Percentiles rank a stretch among this genome's conserved stretches.
These are phyloP conservation scores for Pythium biforme DNA, from an alignment of 352 stramenopile genomes.

Conservation along the genomic window DNA sequence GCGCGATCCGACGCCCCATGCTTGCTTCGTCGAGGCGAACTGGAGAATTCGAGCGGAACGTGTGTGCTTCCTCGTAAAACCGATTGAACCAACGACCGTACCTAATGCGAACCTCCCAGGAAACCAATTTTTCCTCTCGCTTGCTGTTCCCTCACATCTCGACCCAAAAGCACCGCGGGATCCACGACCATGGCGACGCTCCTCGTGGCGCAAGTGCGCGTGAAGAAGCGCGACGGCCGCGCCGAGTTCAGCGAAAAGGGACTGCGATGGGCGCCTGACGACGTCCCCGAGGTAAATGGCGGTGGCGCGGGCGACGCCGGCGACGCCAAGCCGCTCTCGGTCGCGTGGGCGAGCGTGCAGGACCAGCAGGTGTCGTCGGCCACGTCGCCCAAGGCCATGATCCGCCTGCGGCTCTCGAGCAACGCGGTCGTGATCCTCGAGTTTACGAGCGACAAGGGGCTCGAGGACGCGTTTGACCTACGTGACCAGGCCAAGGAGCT, in stretches of 20 bases:
- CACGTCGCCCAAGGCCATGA: constrained; percentile 76
- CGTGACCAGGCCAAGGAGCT: constrained; percentile 72
- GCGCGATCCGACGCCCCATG: background rate
- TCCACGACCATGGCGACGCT: constrained; percentile 27
- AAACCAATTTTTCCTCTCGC: background rate
- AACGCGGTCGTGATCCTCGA: constrained; percentile 71
- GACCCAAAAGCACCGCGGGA: background rate
- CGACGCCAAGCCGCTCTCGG: constrained; percentile 34
- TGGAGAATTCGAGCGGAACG: too few species aligned
- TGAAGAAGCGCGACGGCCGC: constrained; percentile 79
- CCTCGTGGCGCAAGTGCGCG: constrained; percentile 57
- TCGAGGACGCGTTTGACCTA: constrained; percentile 67
- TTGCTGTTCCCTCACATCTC: background rate
- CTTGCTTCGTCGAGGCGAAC: background rate
- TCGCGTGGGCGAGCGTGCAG: constrained; percentile 67
- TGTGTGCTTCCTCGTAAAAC: constrained; percentile 2
- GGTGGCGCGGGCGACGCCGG: constrained; percentile 8
- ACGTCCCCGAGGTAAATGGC: constrained; percentile 29
- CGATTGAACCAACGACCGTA: background rate
- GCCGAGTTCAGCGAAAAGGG: constrained; percentile 58
- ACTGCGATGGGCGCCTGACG: constrained; percentile 58
- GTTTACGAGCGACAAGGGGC: constrained; percentile 46
- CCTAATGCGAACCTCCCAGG: background rate
- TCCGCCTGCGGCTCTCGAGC: constrained; percentile 65
- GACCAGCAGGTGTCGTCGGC: constrained; percentile 82